These are phyloP conservation scores for Starmerella floris DNA, from an alignment of 805 yeast genomes.

Conservation along the genomic window DNA sequence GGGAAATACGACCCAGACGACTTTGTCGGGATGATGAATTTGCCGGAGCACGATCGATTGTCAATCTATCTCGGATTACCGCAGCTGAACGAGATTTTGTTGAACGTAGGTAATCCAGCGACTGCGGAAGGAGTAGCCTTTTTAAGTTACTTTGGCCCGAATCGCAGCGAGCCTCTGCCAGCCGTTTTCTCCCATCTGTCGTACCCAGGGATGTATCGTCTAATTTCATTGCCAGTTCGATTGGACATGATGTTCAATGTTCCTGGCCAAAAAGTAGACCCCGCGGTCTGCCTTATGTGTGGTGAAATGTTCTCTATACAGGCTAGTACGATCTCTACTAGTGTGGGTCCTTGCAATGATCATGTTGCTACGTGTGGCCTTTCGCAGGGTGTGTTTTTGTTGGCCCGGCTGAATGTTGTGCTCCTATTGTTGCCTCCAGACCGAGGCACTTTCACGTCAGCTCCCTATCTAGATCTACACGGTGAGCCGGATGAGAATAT, in stretches of 20 bases:
- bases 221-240: slow-evolving; percentile 52
- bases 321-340: slow-evolving; percentile 24
- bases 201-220: slow-evolving; percentile 52
- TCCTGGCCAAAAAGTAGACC: slow-evolving; percentile 34
- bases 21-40: slow-evolving; percentile 15
- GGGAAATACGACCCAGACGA: slow-evolving; percentile 21
- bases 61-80: slow-evolving; percentile 19
- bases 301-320: slow-evolving; percentile 60
- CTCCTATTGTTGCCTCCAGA: slow-evolving; percentile 52
- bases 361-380: slow-evolving; percentile 49
- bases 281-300: slow-evolving; percentile 79
- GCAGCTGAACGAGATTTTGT: slow-evolving; percentile 12
- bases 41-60: slow-evolving; percentile 21
- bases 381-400: slow-evolving; percentile 55
- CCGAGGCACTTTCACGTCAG: slow-evolving; percentile 69
- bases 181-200: slow-evolving; percentile 27
- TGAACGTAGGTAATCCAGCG: slow-evolving; percentile 4
- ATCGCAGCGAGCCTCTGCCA: not conserved
- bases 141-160: not conserved
- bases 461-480: slow-evolving; percentile 75
- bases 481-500: slow-evolving; percentile 73
- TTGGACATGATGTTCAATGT: slow-evolving; percentile 54
- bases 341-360: slow-evolving; percentile 63
- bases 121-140: slow-evolving; percentile 13
- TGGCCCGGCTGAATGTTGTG: slow-evolving; percentile 52